Base-by-base conservation (phyloP, 805 yeast species). In the Maudiozyma pseudohumilis region DNA sequence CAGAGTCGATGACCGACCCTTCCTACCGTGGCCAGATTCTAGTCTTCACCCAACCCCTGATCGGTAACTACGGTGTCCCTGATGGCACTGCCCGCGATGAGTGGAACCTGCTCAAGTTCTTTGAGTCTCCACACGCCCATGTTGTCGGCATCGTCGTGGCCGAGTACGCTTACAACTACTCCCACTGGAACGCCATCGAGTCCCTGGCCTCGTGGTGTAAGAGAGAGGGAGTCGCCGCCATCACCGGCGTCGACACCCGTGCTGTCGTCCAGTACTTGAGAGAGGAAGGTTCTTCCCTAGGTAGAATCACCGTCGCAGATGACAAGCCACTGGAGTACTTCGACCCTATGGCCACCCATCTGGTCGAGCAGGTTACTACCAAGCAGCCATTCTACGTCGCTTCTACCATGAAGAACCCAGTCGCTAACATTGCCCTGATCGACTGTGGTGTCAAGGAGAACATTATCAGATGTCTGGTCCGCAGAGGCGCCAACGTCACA, bases 161-260 rank as follows among this genome's bases (percentile, higher is more conserved):
- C 30, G 96, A 92, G 56, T 95, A 76, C 39, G 97, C 98, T 17
- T 74, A 88, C 72, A 74, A 87, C 59, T 86, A 89, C 64, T 85
- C 96, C n/a, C 99, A 92, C 62, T 92, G 98, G 98, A 88, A 97
- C 26, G 99, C 99, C 3, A 95, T 92, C 24, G 97, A 92, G 67
- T 80, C 94, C 15, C 72, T 92, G 41, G 82, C 85, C 42, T 84
- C 83, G 51, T 92, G 97, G 98, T 92, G 98, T 68, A 76, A 83
- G 64, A 79, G 95, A 58, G 94, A 87, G 51, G 95, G 95, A 30
- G 92, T 94, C 39, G 94, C 97, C 40, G 94, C 96, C 32, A 82
- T 92, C 52, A 77, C 96, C 30, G 98, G 96, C 44, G 96, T 92
- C 33, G 99, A 92, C 63, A 92, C 99, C 47, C 83, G 98, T 69